phyloP scores from a whole-genome alignment of 805 yeast species.

The Debaryomyces tyrocola region DNA sequence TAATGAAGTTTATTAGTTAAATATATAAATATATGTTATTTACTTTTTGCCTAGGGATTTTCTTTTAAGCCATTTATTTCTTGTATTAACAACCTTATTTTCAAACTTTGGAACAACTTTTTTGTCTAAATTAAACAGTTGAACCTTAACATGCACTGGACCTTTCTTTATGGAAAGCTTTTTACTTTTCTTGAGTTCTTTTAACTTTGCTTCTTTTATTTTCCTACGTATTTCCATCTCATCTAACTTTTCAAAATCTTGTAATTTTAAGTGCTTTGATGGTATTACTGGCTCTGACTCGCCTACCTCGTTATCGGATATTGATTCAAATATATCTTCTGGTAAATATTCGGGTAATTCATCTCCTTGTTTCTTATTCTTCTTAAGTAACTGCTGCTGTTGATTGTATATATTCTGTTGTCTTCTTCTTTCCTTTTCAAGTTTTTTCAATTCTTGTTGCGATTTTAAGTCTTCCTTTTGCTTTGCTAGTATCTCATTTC shows the following conservation, averaged over 20 bases:
- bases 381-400: conserved; percentile 36
- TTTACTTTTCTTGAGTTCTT: conserved; percentile 20
- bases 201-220: conserved; percentile 34
- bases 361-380: conserved; percentile 17
- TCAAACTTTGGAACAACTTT: conserved; percentile 39
- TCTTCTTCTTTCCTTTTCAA: conserved; percentile 37
- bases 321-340: conserved; percentile 34
- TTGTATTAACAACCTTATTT: conserved; percentile 26
- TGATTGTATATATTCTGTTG: conserved; percentile 29
- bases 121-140: conserved; percentile 15
- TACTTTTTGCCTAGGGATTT: conserved; percentile 36
- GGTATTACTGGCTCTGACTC: conserved; percentile 3
- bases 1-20: background rate
- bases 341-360: conserved; percentile 44
- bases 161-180: conserved; percentile 34
- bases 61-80: conserved; percentile 42
- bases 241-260: conserved; percentile 29
- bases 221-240: conserved; percentile 29
- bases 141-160: conserved; percentile 41
- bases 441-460: conserved; percentile 23
- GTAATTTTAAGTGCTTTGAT: conserved; percentile 26
- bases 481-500: conserved; percentile 23
- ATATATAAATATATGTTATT: background rate
- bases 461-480: conserved; percentile 20
- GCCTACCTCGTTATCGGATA: conserved; percentile 11